Percentiles rank a stretch among this genome's conserved stretches.
These are phyloP conservation scores for Pseudoneurospora amorphoporcata DNA, from an alignment of 495 filamentous ascomycete species.

Conservation along the genomic window DNA sequence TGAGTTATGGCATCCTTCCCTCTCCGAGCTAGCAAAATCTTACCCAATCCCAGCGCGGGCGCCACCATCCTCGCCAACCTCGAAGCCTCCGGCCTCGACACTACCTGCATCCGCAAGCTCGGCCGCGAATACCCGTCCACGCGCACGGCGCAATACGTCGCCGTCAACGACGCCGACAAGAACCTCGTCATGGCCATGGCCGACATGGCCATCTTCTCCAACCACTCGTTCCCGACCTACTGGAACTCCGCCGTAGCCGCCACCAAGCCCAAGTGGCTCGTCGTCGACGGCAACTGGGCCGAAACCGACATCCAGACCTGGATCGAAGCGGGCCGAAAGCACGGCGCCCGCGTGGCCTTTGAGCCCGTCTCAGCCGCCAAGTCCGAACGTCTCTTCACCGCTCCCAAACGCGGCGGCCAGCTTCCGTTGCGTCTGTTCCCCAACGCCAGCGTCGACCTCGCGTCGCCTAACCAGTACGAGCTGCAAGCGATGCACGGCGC, in stretches of 20 bases:
- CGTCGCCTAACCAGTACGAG: constrained; percentile 76
- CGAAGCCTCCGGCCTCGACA: constrained; percentile 50
- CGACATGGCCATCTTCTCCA: constrained; percentile 81
- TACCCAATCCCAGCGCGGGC: constrained; percentile 42
- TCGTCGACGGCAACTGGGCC: constrained; percentile 78
- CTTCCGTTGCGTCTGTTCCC: constrained; percentile 47
- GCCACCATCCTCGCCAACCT: constrained; percentile 55
- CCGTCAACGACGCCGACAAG: constrained; percentile 74
- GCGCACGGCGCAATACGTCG: constrained; percentile 81
- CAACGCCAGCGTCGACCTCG: constrained; percentile 51
- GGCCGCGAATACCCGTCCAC: constrained; percentile 35
- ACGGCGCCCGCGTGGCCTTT: constrained; percentile 55
- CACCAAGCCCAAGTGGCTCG: constrained; percentile 57
- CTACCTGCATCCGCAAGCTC: constrained; percentile 49
- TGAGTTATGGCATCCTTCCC: constrained; percentile 15
- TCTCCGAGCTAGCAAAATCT: neutral
- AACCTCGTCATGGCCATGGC: constrained; percentile 82
- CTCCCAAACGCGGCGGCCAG: constrained; percentile 14
- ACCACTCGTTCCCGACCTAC: constrained; percentile 33
- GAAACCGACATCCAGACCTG: constrained; percentile 50
- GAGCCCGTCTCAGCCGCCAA: constrained; percentile 88
- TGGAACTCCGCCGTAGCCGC: constrained; percentile 50
- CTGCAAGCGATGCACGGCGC: constrained; percentile 61
- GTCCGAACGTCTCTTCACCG: constrained; percentile 54
- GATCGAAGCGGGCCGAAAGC: constrained; percentile 43